Evolutionary conservation across 345 rosid species (phyloP).

Genomic region (Hypericum androsaemum): DNA sequence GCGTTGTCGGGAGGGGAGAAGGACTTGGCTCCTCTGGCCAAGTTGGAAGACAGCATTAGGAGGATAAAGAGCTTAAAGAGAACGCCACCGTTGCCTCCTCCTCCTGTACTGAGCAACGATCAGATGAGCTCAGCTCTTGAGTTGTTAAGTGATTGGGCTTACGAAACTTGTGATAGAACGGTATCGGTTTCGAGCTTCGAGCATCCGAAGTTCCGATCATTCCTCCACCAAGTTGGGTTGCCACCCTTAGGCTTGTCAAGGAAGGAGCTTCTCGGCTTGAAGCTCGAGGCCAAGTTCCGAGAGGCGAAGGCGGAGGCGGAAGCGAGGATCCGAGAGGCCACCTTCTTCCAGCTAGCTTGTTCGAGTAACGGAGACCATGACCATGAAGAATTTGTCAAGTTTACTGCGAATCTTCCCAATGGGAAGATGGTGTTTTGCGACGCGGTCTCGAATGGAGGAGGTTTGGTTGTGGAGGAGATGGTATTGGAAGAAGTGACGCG

Average conservation of each 20-base stretch:
- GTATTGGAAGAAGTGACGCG: constrained; percentile 37
- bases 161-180: constrained; percentile 37
- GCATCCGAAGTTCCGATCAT: constrained; percentile 45
- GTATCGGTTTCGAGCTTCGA: constrained; percentile 42
- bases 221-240: constrained; percentile 45
- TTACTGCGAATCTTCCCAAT: constrained; percentile 41
- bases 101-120: constrained; percentile 31
- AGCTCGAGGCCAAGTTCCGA: constrained; percentile 33
- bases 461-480: constrained; percentile 41
- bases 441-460: constrained; percentile 23
- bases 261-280: constrained; percentile 28
- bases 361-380: constrained; percentile 22
- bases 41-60: constrained; percentile 51
- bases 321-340: constrained; percentile 39
- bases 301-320: constrained; percentile 38
- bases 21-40: constrained; percentile 41
- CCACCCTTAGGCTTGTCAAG: constrained; percentile 35
- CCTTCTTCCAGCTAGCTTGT: constrained; percentile 44
- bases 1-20: constrained; percentile 46
- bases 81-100: constrained; percentile 25
- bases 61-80: constrained; percentile 43
- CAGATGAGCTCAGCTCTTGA: constrained; percentile 41
- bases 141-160: constrained; percentile 42
- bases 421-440: constrained; percentile 36
- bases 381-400: constrained; percentile 26